Evolutionary conservation across 495 filamentous ascomycete genomes (phyloP), one percentile per base, ranked within the genome.

Genomic region (Penicillium atrosanguineum): DNA sequence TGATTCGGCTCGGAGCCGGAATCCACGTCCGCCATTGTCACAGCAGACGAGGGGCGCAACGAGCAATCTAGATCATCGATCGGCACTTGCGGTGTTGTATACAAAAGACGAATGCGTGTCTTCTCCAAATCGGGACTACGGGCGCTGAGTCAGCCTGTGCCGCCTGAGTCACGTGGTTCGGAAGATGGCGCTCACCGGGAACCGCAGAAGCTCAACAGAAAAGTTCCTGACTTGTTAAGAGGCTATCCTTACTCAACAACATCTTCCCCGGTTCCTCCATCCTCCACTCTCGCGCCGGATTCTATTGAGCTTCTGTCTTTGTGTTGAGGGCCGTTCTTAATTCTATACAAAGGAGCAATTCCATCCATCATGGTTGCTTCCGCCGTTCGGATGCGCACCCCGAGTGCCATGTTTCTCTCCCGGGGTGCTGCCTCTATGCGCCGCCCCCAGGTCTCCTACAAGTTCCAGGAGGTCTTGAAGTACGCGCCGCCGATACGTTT

Each of bases 321-420:
- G 63, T 55, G 53, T 59, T 44, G 55, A 63, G 71, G 68, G 67
- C 53, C 51, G 60, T 45, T 63, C 46, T 60, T 50, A 60, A 61
- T 66, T 2, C 40, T 62, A 53, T 43, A 43, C 43, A 52, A 46
- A 62, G 53, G 61, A 65, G 67, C 63, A 68, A 62, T 61, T 56
- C 43, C 50, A 40, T 62, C 57, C 70, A 67, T 60, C 43, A 73
- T 76, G 73, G 75, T 74, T 68, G 73, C 71, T 69, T 68, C 69
- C 64, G 69, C 64, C 68, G 69, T 74, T 52, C 68, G 72, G 57
- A 78, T 78, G 73, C 73, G 75, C 73, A 69, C 69, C 52, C 71
- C 73, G 50, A 73, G 70, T 64, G 72, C 70, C 57, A 74, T 73
- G 70, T 63, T 73, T 50, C 64, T 75, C 57, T 63, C 68, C 59